These are phyloP conservation scores for Phyllostachys edulis DNA, from an alignment of 176 grass and related monocot genomes.

Conservation along the genomic window DNA sequence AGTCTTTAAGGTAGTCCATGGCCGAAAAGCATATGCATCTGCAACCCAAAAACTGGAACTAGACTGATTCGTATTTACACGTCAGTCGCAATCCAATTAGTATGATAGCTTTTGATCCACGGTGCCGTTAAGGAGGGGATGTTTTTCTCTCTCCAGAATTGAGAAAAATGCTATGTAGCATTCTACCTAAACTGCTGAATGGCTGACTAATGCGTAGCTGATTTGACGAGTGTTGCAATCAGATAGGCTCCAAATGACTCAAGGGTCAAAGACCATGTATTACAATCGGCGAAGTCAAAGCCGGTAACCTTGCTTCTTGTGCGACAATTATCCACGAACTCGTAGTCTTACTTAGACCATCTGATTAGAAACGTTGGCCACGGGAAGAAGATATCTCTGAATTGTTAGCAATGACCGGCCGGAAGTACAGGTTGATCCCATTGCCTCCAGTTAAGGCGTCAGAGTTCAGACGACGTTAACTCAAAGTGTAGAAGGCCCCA, in stretches of 20 bases:
- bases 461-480: background rate
- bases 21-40: no score
- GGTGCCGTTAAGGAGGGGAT: no score
- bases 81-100: no score
- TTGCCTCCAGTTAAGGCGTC: background rate
- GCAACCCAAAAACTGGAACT: no score
- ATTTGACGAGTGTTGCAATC: background rate
- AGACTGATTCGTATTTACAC: no score
- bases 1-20: background rate
- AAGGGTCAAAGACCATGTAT: background rate
- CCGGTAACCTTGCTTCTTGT: background rate
- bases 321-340: background rate
- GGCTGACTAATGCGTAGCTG: background rate
- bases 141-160: no score
- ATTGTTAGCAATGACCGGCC: background rate
- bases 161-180: no score
- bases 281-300: no score
- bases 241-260: background rate
- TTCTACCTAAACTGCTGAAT: background rate
- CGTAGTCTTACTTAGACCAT: background rate
- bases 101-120: background rate
- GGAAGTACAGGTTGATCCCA: background rate
- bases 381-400: background rate
- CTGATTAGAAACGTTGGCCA: background rate
- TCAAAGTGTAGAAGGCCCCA: background rate